phyloP scores from a whole-genome alignment of 148 eudicot species.

The Rheum nobile region DNA sequence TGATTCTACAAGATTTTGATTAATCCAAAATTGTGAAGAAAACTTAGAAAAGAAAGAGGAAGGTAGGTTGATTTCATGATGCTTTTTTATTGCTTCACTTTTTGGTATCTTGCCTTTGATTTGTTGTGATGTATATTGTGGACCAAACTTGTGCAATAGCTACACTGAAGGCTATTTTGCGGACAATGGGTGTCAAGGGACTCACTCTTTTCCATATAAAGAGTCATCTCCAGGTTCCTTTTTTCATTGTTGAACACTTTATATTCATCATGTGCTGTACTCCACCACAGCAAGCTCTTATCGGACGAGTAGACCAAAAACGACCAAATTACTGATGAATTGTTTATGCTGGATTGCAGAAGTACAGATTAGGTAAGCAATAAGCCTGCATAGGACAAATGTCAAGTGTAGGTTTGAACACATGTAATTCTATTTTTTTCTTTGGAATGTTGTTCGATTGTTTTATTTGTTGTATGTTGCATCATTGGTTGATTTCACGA shows the following conservation, averaged over 20 bases:
- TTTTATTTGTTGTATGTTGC: too few relatives aligned
- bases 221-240: constrained; percentile 64
- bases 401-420: too few relatives aligned
- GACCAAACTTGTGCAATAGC: constrained; percentile 37
- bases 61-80: constrained; percentile 2
- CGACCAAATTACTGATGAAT: not conserved
- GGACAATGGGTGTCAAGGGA: constrained; percentile 87
- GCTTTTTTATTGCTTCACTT: constrained; percentile 5
- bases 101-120: not conserved
- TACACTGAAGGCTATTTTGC: constrained; percentile 68
- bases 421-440: too few relatives aligned
- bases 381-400: too few relatives aligned
- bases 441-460: too few relatives aligned
- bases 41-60: not conserved
- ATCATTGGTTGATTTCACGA: too few relatives aligned
- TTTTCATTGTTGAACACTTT: constrained; percentile 5
- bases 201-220: constrained; percentile 78
- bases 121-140: not conserved
- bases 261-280: constrained; percentile 3
- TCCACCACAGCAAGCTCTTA: not conserved
- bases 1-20: not conserved
- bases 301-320: not conserved
- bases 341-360: constrained; percentile 41
- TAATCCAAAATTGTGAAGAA: not conserved
- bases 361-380: constrained; percentile 84